These are phyloP conservation scores for Epichloe bromicola DNA, from an alignment of 2,329 filamentous ascomycete species.

Conservation along the genomic window DNA sequence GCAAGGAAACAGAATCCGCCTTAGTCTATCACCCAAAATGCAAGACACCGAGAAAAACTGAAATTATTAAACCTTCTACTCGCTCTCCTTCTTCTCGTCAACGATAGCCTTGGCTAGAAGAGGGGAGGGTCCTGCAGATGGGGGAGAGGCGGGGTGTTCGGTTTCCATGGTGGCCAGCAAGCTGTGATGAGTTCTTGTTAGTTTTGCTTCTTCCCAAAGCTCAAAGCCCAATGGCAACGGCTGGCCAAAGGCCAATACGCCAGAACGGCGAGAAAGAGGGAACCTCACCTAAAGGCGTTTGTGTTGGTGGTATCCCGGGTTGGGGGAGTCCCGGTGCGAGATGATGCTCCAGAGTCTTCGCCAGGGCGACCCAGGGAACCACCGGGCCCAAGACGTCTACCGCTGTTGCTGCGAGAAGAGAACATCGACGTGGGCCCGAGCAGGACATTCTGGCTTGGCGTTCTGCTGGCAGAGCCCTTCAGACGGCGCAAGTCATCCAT, in stretches of 20 bases:
- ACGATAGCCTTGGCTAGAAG: constrained; percentile 49
- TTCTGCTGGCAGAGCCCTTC: constrained; percentile 46
- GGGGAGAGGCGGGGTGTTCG: constrained; percentile 57
- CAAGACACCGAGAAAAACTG: constrained; percentile 24
- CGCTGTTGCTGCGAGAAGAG: constrained; percentile 80
- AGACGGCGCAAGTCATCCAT: constrained; percentile 86
- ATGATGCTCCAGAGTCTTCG: constrained; percentile 79
- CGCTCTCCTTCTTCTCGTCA: constrained; percentile 43
- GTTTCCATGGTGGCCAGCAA: constrained; percentile 48
- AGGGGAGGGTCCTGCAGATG: constrained; percentile 57
- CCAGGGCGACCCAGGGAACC: constrained; percentile 58
- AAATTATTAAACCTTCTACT: constrained; percentile 24
- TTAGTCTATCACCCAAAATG: constrained; percentile 40
- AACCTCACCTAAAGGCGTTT: constrained; percentile 84
- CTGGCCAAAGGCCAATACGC: background rate
- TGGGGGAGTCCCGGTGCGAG: constrained; percentile 80
- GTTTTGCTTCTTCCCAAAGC: background rate
- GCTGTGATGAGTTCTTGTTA: constrained; percentile 19
- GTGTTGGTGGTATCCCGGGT: constrained; percentile 47
- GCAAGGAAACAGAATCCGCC: constrained; percentile 27
- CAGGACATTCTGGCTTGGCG: constrained; percentile 48
- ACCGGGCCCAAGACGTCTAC: constrained; percentile 65
- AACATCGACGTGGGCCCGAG: constrained; percentile 82
- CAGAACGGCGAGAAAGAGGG: background rate
- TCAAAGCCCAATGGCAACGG: background rate